phyloP scores from a whole-genome alignment of 345 rosid species.

The Cardamine occulta region DNA sequence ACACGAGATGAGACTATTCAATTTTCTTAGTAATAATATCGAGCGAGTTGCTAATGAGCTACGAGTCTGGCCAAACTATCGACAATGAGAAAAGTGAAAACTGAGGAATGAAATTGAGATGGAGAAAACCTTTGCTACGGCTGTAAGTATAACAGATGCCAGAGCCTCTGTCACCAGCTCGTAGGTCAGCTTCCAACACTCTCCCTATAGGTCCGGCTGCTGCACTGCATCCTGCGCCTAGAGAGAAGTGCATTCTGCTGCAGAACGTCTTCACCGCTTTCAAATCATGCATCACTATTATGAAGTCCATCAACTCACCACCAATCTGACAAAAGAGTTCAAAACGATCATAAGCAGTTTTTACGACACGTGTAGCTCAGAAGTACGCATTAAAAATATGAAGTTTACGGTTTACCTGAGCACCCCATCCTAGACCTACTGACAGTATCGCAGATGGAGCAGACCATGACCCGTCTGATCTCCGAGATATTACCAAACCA shows the following conservation, averaged over 20 bases:
- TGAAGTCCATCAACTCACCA: conserved; percentile 95
- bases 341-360: not conserved
- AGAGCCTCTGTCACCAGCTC: conserved; percentile 92
- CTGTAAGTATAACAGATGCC: conserved; percentile 97
- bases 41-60: not conserved
- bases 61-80: not conserved
- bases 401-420: conserved; percentile 69
- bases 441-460: conserved; percentile 92
- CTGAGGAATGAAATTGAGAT: not conserved
- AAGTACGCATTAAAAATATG: not conserved
- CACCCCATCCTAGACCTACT: conserved; percentile 96
- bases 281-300: conserved; percentile 83
- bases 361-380: not conserved
- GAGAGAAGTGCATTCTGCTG: conserved; percentile 94
- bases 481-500: conserved; percentile 83
- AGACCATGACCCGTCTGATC: conserved; percentile 94
- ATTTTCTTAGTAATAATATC: not conserved
- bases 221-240: conserved; percentile 97
- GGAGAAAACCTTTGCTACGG: conserved; percentile 82
- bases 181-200: conserved; percentile 92
- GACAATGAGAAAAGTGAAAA: not conserved
- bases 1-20: not conserved
- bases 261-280: conserved; percentile 96
- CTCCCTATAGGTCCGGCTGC: conserved; percentile 99
- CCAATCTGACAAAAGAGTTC: conserved; percentile 59